Evolutionary conservation across 192 early-diverging fungal genomes (phyloP), one percentile per base, ranked within the genome.

Genomic region (Mortierella alpina): DNA sequence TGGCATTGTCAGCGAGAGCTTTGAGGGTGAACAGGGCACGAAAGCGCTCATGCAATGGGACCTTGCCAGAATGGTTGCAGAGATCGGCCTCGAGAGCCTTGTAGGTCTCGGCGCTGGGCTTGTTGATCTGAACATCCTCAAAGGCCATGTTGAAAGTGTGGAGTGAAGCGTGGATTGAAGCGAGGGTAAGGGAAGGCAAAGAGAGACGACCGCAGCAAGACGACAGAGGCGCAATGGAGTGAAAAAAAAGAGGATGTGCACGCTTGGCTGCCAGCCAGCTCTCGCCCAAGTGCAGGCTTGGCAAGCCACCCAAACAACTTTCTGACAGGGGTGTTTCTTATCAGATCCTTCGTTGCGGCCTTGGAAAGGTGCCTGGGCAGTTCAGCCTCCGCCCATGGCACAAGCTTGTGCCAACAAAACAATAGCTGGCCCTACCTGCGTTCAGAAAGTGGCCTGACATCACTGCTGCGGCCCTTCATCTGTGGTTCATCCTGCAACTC

Each of bases 11-110:
- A 51, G 88, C 89, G 49, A 97, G 82, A 64, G 88, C 87, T 86
- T 97, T 97, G 57, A 99, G 89, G 39, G 94, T 94, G 83, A 99
- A 99, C 53, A 99, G 86, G 13, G 95, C 94, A 49, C 97, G 90
- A 87, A 97, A 99, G 53, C 97, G 91, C 78, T 94, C 88, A 44
- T 91, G 88, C 39, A 99, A 86, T n/a, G 94, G 86, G 53, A 87
- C 84, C 14, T 84, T 73, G 50, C 92, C 91, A 53, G 86, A 66
- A 70, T 73, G 80, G 50, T 92, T 89, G 59, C 90, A 88, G 15
- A 94, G 85, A 70, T 90, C 76, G 50, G 72, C 83, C 45, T 92
- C 91, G 40, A 94, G 84, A 73, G 88, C 84, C 63, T 88, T 82
- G 77, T 94, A 92, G 49, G 69, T 66, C 22, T 75, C 42, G 12